Conservation (phyloP, 106 monocot species). For the Chionographis japonica region DNA sequence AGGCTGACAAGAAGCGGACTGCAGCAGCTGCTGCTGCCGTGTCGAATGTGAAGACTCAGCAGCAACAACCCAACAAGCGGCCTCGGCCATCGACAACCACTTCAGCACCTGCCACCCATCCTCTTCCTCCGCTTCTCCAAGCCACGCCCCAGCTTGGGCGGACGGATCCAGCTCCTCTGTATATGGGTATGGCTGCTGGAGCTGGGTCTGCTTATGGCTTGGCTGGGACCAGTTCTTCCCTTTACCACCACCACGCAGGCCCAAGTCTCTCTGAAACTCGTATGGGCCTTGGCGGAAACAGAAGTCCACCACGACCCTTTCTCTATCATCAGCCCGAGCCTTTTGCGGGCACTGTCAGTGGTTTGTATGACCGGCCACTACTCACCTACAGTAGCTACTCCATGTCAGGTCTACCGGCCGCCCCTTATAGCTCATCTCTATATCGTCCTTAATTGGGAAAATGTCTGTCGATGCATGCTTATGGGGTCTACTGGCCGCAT, state of each 20-base stretch:
- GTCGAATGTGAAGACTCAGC: slow-evolving; percentile 23
- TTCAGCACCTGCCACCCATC: neutral
- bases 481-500: no score
- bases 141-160: neutral
- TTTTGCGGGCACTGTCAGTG: neutral
- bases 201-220: slow-evolving; percentile 23
- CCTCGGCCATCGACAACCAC: slow-evolving; percentile 12
- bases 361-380: slow-evolving; percentile 27
- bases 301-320: slow-evolving; percentile 21
- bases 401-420: neutral
- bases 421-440: slow-evolving; percentile 7
- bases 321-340: slow-evolving; percentile 28
- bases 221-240: slow-evolving; percentile 7
- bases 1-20: slow-evolving; percentile 20
- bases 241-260: slow-evolving; percentile 18
- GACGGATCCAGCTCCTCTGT: slow-evolving; percentile 24
- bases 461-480: no score
- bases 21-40: slow-evolving; percentile 9
- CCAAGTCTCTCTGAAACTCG: slow-evolving; percentile 5
- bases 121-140: slow-evolving; percentile 3
- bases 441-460: neutral
- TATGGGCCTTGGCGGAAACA: slow-evolving; percentile 16
- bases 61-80: slow-evolving; percentile 26
- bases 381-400: slow-evolving; percentile 14
- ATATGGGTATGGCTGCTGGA: slow-evolving; percentile 22